Evolutionary conservation across 139 green algal genomes (phyloP), one percentile per base, ranked within the genome.

Genomic region (Haematococcus sp.): DNA sequence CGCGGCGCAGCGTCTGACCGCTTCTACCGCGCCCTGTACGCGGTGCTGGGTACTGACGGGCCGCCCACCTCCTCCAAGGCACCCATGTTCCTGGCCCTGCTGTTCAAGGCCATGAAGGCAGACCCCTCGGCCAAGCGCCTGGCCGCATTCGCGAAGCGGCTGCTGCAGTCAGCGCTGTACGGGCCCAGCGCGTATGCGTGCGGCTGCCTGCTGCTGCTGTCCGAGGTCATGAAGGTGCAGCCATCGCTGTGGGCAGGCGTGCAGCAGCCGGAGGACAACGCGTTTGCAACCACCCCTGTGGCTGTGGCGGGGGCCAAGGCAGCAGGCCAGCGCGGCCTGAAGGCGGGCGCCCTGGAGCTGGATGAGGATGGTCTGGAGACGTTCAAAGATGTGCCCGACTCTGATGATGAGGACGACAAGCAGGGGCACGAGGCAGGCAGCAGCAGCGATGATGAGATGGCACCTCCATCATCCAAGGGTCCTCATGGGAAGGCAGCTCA

Each of bases 1-100:
- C 71, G 84, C 17, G 76, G 71, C 32, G 81, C 94, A 1, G 73
- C 93, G 13, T 88, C 56, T 1, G 93, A 97, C 82, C 83, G 95
- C 67, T 98, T 93, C 86, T 98, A 96, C 85, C 83, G 93, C 17
- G 91, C 93, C 0, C 87, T 98, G 31, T 98, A 98, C 79, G 79
- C 83, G 0, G 82, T 87, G n/a, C 72, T 98, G 71, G 54, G 90
- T n/a, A 75, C 80, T 1, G 86, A 76, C 17, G 76, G 68, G 19
- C 52, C 73, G 22, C 55, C 58, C 27, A 68, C 74, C 19, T 89
- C 84, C 20, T 86, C 70, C 61, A 91, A 94, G 81, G 81, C 87
- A 0, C 79, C 92, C 31, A 88, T 96, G 87, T 94, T 98, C 77
- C 77, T 98, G 46, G 81, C 83, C 23, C 85, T 98, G 51, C 63